Percentiles rank a stretch among this genome's conserved stretches.
These are phyloP conservation scores for Hordeum marinum DNA, from an alignment of 176 grass and related monocot genomes.

Conservation along the genomic window DNA sequence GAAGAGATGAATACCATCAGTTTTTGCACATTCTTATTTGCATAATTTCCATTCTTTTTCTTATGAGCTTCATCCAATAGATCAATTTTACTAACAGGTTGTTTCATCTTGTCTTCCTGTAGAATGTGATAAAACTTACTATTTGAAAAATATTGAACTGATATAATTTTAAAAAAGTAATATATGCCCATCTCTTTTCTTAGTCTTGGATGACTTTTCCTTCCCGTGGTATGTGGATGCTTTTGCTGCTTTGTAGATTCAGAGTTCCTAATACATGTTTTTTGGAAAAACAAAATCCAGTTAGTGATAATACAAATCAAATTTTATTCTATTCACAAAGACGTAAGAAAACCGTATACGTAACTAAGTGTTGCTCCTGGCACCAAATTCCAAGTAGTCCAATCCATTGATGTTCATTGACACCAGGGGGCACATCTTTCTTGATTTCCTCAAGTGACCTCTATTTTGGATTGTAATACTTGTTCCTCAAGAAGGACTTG, in stretches of 20 bases:
- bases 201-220: neutral
- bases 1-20: neutral
- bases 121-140: neutral
- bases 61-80: neutral
- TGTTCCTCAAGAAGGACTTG: neutral
- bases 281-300: neutral
- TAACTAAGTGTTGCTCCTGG: neutral
- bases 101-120: neutral
- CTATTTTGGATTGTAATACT: neutral
- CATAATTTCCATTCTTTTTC: too few relatives aligned
- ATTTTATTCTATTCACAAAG: too few relatives aligned
- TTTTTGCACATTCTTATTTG: too few relatives aligned
- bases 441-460: neutral
- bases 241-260: neutral
- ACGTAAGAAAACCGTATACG: neutral
- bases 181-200: neutral
- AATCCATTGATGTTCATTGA: neutral
- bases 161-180: neutral
- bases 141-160: neutral
- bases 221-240: neutral
- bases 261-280: neutral
- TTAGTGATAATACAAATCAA: neutral
- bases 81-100: neutral
- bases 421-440: neutral
- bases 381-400: neutral